A percentile compares a stretch with the other conserved stretches of the same genome.
These are phyloP conservation scores for Climacium dendroides DNA, from an alignment of 225 moss, liverwort and hornwort species.

Conservation along the genomic window DNA sequence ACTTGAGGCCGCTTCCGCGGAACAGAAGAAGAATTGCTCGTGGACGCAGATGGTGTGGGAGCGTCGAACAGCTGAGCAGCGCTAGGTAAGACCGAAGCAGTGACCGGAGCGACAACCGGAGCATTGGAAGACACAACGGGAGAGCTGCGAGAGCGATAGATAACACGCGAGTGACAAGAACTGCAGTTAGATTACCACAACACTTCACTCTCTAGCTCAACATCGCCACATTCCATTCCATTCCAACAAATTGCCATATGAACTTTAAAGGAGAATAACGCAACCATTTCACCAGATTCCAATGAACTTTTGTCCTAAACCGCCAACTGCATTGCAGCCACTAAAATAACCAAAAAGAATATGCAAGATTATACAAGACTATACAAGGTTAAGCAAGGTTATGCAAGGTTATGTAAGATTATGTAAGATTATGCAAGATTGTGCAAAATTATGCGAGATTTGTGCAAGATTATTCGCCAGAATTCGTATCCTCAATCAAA, in stretches of 20 bases:
- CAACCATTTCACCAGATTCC: background rate
- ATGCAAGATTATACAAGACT: background rate
- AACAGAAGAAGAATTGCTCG: background rate
- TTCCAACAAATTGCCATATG: background rate
- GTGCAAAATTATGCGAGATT: background rate
- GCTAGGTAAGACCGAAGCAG: conserved; percentile 10
- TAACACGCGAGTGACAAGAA: background rate
- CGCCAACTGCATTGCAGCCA: background rate
- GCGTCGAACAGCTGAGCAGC: conserved; percentile 21
- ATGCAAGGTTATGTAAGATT: background rate
- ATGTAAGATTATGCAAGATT: background rate
- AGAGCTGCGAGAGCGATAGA: conserved; percentile 2
- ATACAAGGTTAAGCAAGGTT: background rate
- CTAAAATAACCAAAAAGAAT: background rate
- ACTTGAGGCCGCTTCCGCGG: conserved; percentile 54
- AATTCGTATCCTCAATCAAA: background rate
- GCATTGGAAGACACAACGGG: background rate
- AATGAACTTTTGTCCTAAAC: too few species aligned
- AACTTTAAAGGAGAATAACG: background rate
- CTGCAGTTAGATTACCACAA: background rate
- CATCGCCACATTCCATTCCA: background rate
- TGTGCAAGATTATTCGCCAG: background rate
- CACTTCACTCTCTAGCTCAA: background rate
- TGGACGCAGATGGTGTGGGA: conserved; percentile 1
- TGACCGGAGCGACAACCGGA: background rate